Evolutionary conservation across 2,329 filamentous ascomycete genomes (phyloP), one percentile per base, ranked within the genome.

Genomic region (Colletotrichum lindemuthianum): DNA sequence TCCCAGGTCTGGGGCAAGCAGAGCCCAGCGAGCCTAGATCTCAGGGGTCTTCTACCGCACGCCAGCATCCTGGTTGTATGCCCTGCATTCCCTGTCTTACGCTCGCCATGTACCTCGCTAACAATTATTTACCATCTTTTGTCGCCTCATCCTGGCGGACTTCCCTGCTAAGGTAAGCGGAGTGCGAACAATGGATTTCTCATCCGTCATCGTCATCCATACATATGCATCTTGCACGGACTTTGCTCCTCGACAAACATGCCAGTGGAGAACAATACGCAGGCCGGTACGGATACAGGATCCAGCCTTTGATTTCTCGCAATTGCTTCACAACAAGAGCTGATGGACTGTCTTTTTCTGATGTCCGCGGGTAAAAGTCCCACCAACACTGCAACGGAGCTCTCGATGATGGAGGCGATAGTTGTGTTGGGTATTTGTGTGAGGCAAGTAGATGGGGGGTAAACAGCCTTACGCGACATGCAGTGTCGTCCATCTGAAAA

Each of bases 131-230:
- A 11, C 33, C 41, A 61, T 43, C 47, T 56, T 15, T 40, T 9
- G 36, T 49, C 60, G 24, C 58, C 45, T 41, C 61, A 45, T 47
- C n/a, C 45, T 12, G n/a, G 32, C 5, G 11, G 11, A 13, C 40
- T 36, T 47, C 24, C 24, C 24, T 24, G 24, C 57, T 65, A 49
- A 65, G 51, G 33, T 52, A 60, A 65, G 63, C 63, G 45, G 56
- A 24, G 50, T 37, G 37, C 40, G 24, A 24, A 24, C 24, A 5
- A 24, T 24, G 44, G 45, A 61, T 57, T 44, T 57, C 39, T 61
- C 52, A 65, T 65, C 44, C 58, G 47, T 65, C 58, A 65, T 65
- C 36, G 47, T 52, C 33, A 55, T 47, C 33, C 44, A 15, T 39
- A 13, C 37, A 34, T 36, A n/a, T 12, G 41, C 16, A 36, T 37